Base-by-base conservation (phyloP, 1,139 yeast species). In the Sugiyamaella sp. region DNA sequence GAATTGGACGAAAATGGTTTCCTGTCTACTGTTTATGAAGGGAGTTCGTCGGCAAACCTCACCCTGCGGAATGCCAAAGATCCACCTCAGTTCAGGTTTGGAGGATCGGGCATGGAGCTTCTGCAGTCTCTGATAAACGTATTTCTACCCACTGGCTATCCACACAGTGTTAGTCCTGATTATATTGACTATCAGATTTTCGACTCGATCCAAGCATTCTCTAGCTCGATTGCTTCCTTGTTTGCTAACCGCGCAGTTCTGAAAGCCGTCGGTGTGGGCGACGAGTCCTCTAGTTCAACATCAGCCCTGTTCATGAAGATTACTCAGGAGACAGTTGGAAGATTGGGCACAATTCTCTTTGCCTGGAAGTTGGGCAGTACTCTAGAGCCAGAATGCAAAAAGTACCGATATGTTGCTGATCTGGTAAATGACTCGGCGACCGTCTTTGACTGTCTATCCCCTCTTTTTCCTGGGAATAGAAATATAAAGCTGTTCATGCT, bases 251-350 rank as follows among this genome's bases (percentile, higher is more conserved):
- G 75, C 8, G 71, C 72, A 4, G 73, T 71, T 4, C 57, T 70
- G 32, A 57, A 63, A 25, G 73, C 74, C 8, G 72, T 72, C 8
- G 75, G 75, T 6, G 75, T 71, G 3, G 74, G 75, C 22, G 74
- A 71, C 53, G 66, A 65, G 29, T 54, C 64, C n/a, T 73, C 75
- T 1, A 67, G 73, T 12, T 67, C 73, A 12, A 69, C 74, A 1
- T 64, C 72, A 4, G 75, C 75, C 2, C 56, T 72, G 47, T 70
- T 69, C 51, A 63, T 71, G 67, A 71, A 70, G 49, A 67, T 72
- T 14, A 58, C 68, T 16, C 74, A 72, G 53, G 74, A 72, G 41
- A 66, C 73, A 10, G 65, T 68, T 16, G 74, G 74, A n/a, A 62
- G 75, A 10, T 50, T 71, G 24, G 73, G 72, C n/a, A 71, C 75